Percentiles rank a stretch among this genome's conserved stretches.
Evolutionary conservation across 2,329 filamentous ascomycete genomes (phyloP).

Genomic region (Exophiala aquamarina): DNA sequence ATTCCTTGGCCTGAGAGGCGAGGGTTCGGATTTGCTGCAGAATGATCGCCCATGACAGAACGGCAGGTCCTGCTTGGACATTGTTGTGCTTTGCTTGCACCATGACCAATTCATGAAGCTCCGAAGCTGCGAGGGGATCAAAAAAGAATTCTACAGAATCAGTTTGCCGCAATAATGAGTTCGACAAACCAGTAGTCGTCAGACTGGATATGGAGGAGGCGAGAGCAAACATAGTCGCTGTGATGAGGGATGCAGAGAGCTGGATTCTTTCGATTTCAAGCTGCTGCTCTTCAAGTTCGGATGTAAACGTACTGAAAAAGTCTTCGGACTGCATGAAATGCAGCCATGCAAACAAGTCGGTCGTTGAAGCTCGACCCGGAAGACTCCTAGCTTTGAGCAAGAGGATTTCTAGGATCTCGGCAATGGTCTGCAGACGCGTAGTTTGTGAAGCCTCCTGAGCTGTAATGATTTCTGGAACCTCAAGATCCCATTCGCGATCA

Average conservation of each 20-base stretch:
- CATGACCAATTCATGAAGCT: conserved; percentile 71
- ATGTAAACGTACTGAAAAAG: conserved; percentile 21
- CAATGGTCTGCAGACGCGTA: conserved; percentile 14
- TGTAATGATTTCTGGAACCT: conserved; percentile 3
- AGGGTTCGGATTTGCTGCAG: conserved; percentile 67
- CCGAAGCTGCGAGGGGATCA: conserved; percentile 67
- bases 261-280: conserved; percentile 18
- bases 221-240: conserved; percentile 17
- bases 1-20: conserved; percentile 62
- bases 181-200: conserved; percentile 11
- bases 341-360: conserved; percentile 70
- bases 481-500: conserved; percentile 28
- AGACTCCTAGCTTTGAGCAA: conserved; percentile 11
- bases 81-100: conserved; percentile 57
- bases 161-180: conserved; percentile 8
- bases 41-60: conserved; percentile 80
- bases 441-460: conserved; percentile 15
- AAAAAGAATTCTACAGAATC: conserved; percentile 46
- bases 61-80: conserved; percentile 68
- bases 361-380: conserved; percentile 40
- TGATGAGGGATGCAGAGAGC: conserved; percentile 12
- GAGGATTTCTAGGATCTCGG: conserved; percentile 15
- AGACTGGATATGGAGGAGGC: conserved; percentile 17
- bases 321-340: conserved; percentile 57
- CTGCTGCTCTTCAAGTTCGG: conserved; percentile 14